phyloP scores from a whole-genome alignment of 2,329 filamentous ascomycete genomes.

The Penicillium sp. region DNA sequence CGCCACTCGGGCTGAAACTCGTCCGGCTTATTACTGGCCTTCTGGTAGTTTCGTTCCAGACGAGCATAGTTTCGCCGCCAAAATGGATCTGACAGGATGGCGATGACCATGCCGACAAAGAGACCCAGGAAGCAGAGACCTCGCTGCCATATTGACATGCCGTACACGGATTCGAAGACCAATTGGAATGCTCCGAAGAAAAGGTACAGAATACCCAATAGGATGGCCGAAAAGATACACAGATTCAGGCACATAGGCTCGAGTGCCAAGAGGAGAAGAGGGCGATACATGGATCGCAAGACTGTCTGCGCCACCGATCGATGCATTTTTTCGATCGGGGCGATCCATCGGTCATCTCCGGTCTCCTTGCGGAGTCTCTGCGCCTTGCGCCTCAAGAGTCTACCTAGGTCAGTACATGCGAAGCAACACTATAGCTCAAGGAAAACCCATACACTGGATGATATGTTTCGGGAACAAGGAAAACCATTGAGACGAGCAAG shows the following conservation, averaged over 20 bases:
- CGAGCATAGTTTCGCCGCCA: conserved; percentile 46
- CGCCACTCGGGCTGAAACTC: conserved; percentile 80
- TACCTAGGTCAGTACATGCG: conserved; percentile 43
- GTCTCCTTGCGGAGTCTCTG: conserved; percentile 65
- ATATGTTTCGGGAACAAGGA: conserved; percentile 85
- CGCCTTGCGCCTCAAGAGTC: conserved; percentile 67
- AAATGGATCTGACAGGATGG: conserved; percentile 44
- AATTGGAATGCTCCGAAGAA: conserved; percentile 86
- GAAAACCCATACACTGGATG: conserved; percentile 47
- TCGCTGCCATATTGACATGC: conserved; percentile 71
- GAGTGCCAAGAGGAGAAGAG: conserved; percentile 71
- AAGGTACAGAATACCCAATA: conserved; percentile 83
- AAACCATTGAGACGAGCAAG: conserved; percentile 59
- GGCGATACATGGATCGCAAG: conserved; percentile 55
- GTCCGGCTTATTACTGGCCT: conserved; percentile 29
- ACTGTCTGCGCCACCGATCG: conserved; percentile 63
- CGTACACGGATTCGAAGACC: conserved; percentile 69
- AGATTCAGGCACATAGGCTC: conserved; percentile 84
- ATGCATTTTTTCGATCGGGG: conserved; percentile 68
- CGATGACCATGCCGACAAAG: conserved; percentile 46
- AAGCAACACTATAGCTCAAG: background rate
- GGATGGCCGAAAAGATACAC: conserved; percentile 74
- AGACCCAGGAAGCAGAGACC: conserved; percentile 69
- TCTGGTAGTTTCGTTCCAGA: conserved; percentile 38
- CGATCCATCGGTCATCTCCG: conserved; percentile 69